A percentile compares a stretch with the other conserved stretches of the same genome.
phyloP scores from a whole-genome alignment of 2,329 filamentous ascomycete genomes.

The Trichoderma sp. region DNA sequence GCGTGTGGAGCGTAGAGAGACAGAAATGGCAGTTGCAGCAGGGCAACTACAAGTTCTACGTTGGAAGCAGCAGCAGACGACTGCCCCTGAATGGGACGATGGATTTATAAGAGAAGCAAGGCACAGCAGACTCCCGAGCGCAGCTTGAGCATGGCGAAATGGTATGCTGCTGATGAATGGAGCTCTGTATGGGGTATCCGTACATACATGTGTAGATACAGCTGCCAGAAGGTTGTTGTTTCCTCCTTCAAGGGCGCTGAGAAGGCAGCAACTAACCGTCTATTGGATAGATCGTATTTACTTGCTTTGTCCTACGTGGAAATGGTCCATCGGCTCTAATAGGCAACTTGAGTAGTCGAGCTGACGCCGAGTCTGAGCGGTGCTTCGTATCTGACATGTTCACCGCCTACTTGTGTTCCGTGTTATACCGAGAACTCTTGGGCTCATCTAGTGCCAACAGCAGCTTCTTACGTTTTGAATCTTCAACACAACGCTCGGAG shows the following conservation, averaged over 20 bases:
- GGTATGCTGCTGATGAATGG: not conserved
- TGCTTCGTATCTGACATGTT: not conserved
- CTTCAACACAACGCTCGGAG: not conserved
- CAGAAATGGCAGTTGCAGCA: conserved; percentile 59
- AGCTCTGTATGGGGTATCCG: not conserved
- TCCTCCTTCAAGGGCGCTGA: not conserved
- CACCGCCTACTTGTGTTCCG: not conserved
- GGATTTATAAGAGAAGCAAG: not conserved
- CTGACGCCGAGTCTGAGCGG: not conserved
- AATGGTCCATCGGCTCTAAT: not conserved
- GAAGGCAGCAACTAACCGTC: not conserved
- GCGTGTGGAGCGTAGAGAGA: conserved; percentile 59
- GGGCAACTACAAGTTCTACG: conserved; percentile 43
- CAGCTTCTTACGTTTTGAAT: not conserved
- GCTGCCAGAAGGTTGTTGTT: not conserved
- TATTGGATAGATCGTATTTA: not conserved
- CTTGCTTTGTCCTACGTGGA: not conserved
- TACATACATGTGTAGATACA: not conserved
- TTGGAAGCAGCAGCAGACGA: conserved; percentile 48
- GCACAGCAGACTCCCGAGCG: not conserved
- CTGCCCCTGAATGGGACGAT: conserved; percentile 39
- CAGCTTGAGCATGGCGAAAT: not conserved
- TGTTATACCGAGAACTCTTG: not conserved
- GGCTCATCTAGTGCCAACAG: not conserved
- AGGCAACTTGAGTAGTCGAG: not conserved